Percentiles rank a stretch among this genome's conserved stretches.
Evolutionary conservation across 768 basidiomycete genomes (phyloP).

Genomic region (Pholiota conissans): DNA sequence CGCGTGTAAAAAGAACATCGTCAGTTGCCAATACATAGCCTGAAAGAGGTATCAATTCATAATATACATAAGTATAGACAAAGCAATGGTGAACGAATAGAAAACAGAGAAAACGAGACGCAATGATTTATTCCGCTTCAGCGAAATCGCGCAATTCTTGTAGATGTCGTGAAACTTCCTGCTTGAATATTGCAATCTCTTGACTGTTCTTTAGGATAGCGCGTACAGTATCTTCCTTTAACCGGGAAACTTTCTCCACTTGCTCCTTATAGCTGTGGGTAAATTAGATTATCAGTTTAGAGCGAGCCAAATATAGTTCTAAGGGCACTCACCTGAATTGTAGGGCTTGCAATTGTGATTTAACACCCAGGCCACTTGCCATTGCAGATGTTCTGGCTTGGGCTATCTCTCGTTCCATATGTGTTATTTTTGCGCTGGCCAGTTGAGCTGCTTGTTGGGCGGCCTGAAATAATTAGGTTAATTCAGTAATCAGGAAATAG

Average conservation of each 20-base stretch:
- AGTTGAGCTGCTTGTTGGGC: conserved; percentile 74
- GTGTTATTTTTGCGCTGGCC: conserved; percentile 63
- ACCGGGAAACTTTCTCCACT: conserved; percentile 67
- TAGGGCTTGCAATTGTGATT: conserved; percentile 71
- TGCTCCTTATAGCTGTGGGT: conserved; percentile 71
- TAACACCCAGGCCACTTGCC: conserved; percentile 81
- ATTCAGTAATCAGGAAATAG: neutral
- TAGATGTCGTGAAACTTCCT: conserved; percentile 71
- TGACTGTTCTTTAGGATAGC: conserved; percentile 84
- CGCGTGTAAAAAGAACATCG: conserved; percentile 3
- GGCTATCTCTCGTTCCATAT: conserved; percentile 70
- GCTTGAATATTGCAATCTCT: conserved; percentile 81
- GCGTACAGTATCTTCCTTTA: conserved; percentile 79
- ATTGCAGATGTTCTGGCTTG: conserved; percentile 75
- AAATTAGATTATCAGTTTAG: neutral
- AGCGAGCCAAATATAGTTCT: conserved; percentile 4
- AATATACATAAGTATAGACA: conserved; percentile 10
- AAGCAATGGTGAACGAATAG: conserved; percentile 3
- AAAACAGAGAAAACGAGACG: conserved; percentile 5
- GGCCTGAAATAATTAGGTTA: conserved; percentile 43
- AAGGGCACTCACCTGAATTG: conserved; percentile 56
- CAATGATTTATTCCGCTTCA: conserved; percentile 34
- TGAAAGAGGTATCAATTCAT: neutral
- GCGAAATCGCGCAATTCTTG: conserved; percentile 69
- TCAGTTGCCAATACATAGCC: neutral